Conservation (phyloP, 441 rosid genomes). For the Gossypium gossypioides region DNA sequence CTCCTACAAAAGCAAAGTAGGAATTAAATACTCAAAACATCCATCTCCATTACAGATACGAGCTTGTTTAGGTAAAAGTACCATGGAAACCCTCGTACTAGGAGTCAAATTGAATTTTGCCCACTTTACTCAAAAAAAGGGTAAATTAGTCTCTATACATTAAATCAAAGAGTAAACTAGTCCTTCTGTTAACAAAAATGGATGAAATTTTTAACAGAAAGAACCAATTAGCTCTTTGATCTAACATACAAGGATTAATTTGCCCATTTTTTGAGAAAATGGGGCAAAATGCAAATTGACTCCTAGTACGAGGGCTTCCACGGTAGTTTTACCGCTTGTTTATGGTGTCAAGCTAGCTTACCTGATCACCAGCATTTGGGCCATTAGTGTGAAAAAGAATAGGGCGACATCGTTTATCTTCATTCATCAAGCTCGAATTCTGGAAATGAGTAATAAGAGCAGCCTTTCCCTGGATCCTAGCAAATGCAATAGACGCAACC, state of each 20-base stretch:
- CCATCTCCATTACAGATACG: background rate
- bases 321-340: background rate
- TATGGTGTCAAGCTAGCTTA: slow-evolving; percentile 12
- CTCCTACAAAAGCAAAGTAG: slow-evolving; percentile 30
- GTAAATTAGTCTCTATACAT: no score
- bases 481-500: slow-evolving; percentile 70
- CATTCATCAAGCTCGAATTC: slow-evolving; percentile 77
- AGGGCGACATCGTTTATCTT: slow-evolving; percentile 72
- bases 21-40: slow-evolving; percentile 3
- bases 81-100: no score
- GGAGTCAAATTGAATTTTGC: no score
- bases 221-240: no score
- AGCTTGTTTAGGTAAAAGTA: background rate
- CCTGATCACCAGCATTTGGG: slow-evolving; percentile 80
- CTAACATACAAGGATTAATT: no score
- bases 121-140: no score
- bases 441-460: slow-evolving; percentile 72
- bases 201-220: no score
- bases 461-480: slow-evolving; percentile 63
- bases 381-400: slow-evolving; percentile 68
- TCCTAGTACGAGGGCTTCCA: no score
- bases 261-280: no score
- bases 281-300: no score
- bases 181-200: no score
- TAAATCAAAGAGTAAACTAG: no score